Evolutionary conservation across 768 basidiomycete species (phyloP), one percentile per base, ranked within the genome.

Genomic region (Porphyrellus cyaneotinctus): DNA sequence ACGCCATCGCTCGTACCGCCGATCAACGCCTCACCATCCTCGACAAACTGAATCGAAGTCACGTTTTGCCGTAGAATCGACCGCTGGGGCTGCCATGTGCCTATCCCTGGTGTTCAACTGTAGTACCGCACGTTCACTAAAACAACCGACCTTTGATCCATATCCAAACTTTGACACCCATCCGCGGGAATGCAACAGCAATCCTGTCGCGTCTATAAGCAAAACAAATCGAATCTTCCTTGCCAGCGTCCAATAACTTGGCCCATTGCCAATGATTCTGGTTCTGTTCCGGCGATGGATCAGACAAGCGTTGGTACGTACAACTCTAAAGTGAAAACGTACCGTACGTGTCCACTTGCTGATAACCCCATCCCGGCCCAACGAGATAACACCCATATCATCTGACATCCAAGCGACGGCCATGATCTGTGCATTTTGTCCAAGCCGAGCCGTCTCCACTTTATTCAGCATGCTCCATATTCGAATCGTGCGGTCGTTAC

Each of bases 1-100:
- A 83, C 81, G 12, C 86, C 86, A 58, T 88, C 85, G 48, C 75
- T 76, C 26, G 87, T 87, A 2, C 85, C 87, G 1, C 87, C 85
- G 22, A 88, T 69, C 41, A 88, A 69, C 43, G 80, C 83, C 33
- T 75, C 74, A 0, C 86, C 87, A 30, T 80, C 80, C 22, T 83
- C 78, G 10, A 85, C 73, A 61, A 88, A 87, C 58, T 73, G 75
- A 52, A 88, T 75, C 4, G 79, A 75, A 9, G 83, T 83, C 43
- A 87, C 82, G 49, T 85, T 83, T 56, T 79, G 80, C 47, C 84
- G 77, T 49, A 78, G 58, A 50, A 88, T 86, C 43, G 83, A 78
- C 49, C 85, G 75, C 53, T 87, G 83, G 1, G 75, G 67, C 54
- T 80, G 77, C 87, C 85, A 87, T 23, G 76, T 76, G 14, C 81